Conservation (phyloP, 2,329 filamentous ascomycete species). For the Ophiostoma fasciatum region DNA sequence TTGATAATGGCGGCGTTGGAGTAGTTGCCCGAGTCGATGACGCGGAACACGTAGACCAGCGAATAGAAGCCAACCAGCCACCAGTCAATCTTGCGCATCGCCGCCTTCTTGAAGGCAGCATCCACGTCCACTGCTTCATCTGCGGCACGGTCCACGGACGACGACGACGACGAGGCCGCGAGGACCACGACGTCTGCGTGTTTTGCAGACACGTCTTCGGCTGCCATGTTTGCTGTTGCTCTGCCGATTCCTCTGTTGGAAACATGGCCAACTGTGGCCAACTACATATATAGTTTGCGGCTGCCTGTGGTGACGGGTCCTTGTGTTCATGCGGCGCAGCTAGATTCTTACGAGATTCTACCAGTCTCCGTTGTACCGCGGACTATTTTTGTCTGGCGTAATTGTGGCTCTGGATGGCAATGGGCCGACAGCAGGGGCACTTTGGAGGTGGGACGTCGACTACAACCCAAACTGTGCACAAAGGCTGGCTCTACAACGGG, state of each 20-base stretch:
- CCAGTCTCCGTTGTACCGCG: too few species aligned
- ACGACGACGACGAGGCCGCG: neutral
- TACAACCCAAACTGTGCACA: too few species aligned
- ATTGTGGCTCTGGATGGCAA: conserved; percentile 2
- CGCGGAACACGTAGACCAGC: conserved; percentile 23
- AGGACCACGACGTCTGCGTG: neutral
- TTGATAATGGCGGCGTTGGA: conserved; percentile 27
- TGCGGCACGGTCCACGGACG: neutral
- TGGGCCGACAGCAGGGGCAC: too few species aligned
- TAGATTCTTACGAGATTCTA: too few species aligned
- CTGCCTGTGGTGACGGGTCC: too few species aligned
- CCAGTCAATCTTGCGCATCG: conserved; percentile 21
- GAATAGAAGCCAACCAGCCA: conserved; percentile 21
- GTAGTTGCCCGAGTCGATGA: conserved; percentile 24
- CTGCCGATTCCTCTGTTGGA: too few species aligned
- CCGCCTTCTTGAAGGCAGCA: conserved; percentile 15
- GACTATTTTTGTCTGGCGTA: neutral
- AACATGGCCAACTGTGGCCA: too few species aligned
- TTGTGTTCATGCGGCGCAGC: too few species aligned
- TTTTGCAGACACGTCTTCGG: neutral
- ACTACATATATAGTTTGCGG: too few species aligned
- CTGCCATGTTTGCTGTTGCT: neutral
- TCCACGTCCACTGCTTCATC: conserved; percentile 1
- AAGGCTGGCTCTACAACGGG: too few species aligned
- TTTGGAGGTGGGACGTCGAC: too few species aligned